Evolutionary conservation across 1,139 yeast species (phyloP).

Genomic region (Geotrichum candidum): DNA sequence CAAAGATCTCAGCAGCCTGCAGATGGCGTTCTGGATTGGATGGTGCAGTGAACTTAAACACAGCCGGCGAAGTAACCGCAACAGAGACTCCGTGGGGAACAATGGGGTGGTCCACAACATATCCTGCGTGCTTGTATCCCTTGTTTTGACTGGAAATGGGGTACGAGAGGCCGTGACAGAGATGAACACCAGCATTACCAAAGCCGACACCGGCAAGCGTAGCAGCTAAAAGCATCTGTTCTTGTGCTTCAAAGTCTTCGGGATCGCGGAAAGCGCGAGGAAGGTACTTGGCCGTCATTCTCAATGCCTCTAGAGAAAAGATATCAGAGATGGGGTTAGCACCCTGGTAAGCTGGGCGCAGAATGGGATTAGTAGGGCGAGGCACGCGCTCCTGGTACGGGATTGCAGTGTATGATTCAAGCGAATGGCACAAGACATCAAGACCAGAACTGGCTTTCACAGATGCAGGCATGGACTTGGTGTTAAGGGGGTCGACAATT

Average conservation of each 20-base stretch:
- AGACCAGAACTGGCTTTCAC: slow-evolving; percentile 42
- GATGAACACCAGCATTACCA: slow-evolving; percentile 41
- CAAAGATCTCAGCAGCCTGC: slow-evolving; percentile 37
- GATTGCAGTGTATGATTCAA: slow-evolving; percentile 42
- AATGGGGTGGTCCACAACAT: slow-evolving; percentile 36
- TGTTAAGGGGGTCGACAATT: slow-evolving; percentile 40
- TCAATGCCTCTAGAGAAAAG: slow-evolving; percentile 37
- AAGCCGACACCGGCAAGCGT: slow-evolving; percentile 41
- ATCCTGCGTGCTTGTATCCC: slow-evolving; percentile 37
- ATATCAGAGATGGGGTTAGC: slow-evolving; percentile 41
- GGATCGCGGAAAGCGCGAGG: slow-evolving; percentile 38
- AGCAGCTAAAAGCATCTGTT: slow-evolving; percentile 38
- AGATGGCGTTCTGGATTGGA: slow-evolving; percentile 40
- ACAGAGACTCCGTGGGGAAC: slow-evolving; percentile 41
- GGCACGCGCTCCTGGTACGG: slow-evolving; percentile 39
- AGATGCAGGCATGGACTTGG: slow-evolving; percentile 40
- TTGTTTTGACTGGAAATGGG: slow-evolving; percentile 39
- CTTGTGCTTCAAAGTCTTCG: slow-evolving; percentile 38
- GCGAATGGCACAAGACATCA: slow-evolving; percentile 43
- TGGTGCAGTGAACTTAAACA: slow-evolving; percentile 38
- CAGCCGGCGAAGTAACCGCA: slow-evolving; percentile 41
- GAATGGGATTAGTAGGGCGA: slow-evolving; percentile 36
- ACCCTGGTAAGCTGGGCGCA: slow-evolving; percentile 41
- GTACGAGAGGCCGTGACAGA: slow-evolving; percentile 40
- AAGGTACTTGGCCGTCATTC: slow-evolving; percentile 37